Evolutionary conservation across 768 basidiomycete species (phyloP), one percentile per base, ranked within the genome.

Genomic region (Kwoniella europaea): DNA sequence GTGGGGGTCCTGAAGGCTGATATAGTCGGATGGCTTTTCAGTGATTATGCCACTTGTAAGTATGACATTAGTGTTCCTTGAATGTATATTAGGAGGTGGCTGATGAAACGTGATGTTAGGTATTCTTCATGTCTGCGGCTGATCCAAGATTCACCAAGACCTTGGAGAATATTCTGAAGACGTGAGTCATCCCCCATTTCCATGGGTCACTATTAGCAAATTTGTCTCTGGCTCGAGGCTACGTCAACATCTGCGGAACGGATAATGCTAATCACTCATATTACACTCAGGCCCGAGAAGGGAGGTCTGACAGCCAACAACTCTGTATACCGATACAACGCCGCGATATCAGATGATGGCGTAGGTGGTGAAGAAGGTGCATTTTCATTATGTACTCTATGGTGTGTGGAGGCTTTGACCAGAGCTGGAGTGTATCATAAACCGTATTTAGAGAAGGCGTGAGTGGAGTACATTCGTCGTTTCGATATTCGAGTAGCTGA

Each of bases 341-440:
- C 91, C 13, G 85, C 82, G 27, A 91, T 91, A 81, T 90, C 92
- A 0, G 90, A 92, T 68, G 96, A 98, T 76, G 96, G 96, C 7
- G 93, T 98, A 13, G 95, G 96, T 1, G 94, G 95, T 1, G 93
- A 96, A 73, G 95, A 97, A 84, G 95, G 95, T 1, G 94, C 83
- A 27, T 97, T 98, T 84, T 93, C 92, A 71, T 85, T 98, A 58
- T 75, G 41, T 71, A 92, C 79, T 3, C 67, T 84, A 3, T 83
- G 91, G 91, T 91, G 91, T 72, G 86, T 96, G 54, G 94, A 98
- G 77, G 94, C 94, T 0, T 84, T 98, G 71, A 92, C 93, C 0
- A 88, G 95, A 10, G 94, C 92, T 0, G 94, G 94, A 0, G 88
- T 91, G 68, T 92, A 88, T 71, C 91, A 96, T 74, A 86, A 85